Evolutionary conservation across 306 rosid genomes (phyloP).

Genomic region (Rosa rugosa): DNA sequence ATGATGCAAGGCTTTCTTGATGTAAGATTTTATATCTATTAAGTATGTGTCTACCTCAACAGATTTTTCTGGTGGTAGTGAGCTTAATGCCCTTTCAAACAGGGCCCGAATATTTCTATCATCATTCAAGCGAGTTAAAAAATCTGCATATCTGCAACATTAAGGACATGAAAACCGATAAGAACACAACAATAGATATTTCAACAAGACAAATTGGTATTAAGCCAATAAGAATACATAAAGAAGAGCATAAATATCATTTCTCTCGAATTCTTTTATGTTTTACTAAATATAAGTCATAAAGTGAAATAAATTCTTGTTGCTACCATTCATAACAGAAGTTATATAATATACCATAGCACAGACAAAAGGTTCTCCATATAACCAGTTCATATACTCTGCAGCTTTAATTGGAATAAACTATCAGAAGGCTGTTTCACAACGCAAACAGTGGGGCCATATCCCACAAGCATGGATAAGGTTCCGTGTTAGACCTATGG

Average conservation of each 20-base stretch:
- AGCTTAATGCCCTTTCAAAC: slow-evolving; percentile 88
- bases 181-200: not conserved
- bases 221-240: slow-evolving; percentile 2
- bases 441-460: slow-evolving; percentile 1
- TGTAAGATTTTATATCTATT: not conserved
- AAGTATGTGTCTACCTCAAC: slow-evolving; percentile 58
- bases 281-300: not conserved
- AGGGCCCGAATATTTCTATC: slow-evolving; percentile 95
- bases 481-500: not conserved
- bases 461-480: not conserved
- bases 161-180: slow-evolving; percentile 21
- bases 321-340: not conserved
- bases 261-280: not conserved
- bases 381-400: not conserved
- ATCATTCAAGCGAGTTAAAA: slow-evolving; percentile 87
- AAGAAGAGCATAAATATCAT: not conserved
- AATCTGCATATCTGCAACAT: slow-evolving; percentile 83
- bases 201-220: not conserved
- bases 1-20: not conserved
- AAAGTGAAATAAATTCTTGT: not conserved
- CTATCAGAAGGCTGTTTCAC: not conserved
- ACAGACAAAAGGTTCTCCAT: not conserved
- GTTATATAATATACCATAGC: not conserved
- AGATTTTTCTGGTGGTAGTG: slow-evolving; percentile 74
- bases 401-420: not conserved